Evolutionary conservation across 345 rosid genomes (phyloP).

Genomic region (Hirschfeldia incana): DNA sequence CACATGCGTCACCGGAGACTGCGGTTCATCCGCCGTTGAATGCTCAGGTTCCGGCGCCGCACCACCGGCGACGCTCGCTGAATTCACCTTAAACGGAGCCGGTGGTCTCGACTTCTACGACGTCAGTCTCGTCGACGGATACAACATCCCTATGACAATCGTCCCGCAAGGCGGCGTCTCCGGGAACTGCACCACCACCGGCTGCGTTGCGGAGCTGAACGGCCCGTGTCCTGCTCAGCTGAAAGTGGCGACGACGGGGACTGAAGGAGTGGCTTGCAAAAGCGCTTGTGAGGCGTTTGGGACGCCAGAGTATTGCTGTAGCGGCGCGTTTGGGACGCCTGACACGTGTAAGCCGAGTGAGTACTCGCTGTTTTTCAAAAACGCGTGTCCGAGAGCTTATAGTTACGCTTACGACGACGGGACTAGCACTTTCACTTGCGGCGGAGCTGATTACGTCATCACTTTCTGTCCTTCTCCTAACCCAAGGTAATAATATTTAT

Average conservation of each 20-base stretch:
- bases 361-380: slow-evolving; percentile 59
- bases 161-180: slow-evolving; percentile 50
- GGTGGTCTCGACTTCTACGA: slow-evolving; percentile 61
- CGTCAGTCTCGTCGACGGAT: slow-evolving; percentile 75
- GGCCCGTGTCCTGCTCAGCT: slow-evolving; percentile 54
- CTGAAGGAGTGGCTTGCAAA: slow-evolving; percentile 55
- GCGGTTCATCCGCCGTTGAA: slow-evolving; percentile 47
- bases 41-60: slow-evolving; percentile 58
- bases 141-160: slow-evolving; percentile 61
- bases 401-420: slow-evolving; percentile 72
- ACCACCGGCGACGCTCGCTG: slow-evolving; percentile 62
- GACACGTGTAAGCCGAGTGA: slow-evolving; percentile 53
- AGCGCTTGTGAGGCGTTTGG: slow-evolving; percentile 66
- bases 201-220: slow-evolving; percentile 59
- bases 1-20: slow-evolving; percentile 64
- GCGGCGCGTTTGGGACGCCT: slow-evolving; percentile 55
- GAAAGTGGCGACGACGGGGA: slow-evolving; percentile 36
- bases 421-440: slow-evolving; percentile 61
- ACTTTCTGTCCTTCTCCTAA: slow-evolving; percentile 56
- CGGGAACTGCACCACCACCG: slow-evolving; percentile 52
- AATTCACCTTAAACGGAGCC: slow-evolving; percentile 57
- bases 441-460: slow-evolving; percentile 50
- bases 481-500: slow-evolving; percentile 39
- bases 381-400: slow-evolving; percentile 58
- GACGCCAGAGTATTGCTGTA: slow-evolving; percentile 61